These are phyloP conservation scores for Chaetomium fimeti DNA, from an alignment of 495 filamentous ascomycete species.

Conservation along the genomic window DNA sequence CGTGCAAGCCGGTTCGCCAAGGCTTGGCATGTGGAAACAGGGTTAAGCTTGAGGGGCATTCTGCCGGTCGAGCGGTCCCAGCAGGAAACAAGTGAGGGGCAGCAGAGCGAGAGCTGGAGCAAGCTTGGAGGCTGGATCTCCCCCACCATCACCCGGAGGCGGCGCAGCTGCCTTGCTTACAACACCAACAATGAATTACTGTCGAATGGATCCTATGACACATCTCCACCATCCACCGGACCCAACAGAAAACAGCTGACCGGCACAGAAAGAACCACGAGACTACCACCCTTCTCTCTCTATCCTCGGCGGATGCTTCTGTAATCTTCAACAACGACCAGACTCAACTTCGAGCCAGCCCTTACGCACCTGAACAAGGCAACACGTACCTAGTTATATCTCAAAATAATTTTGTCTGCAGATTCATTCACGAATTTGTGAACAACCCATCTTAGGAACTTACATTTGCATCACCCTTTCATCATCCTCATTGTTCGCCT, in stretches of 20 bases:
- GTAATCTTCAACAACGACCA: neutral
- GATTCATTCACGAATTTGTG: neutral
- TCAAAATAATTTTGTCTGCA: neutral
- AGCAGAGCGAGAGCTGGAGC: neutral
- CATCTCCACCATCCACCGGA: slow-evolving; percentile 12
- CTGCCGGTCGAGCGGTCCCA: neutral
- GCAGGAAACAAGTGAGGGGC: slow-evolving; percentile 22
- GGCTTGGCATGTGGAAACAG: neutral
- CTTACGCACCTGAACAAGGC: slow-evolving; percentile 5
- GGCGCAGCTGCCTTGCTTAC: slow-evolving; percentile 18
- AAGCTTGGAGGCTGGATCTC: slow-evolving; percentile 14
- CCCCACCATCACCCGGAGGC: slow-evolving; percentile 10
- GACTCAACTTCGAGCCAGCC: neutral
- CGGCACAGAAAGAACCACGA: neutral
- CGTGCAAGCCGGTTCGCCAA: slow-evolving; percentile 2
- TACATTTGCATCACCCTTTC: neutral
- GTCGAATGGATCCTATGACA: slow-evolving; percentile 7
- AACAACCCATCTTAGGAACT: neutral
- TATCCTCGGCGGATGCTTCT: neutral
- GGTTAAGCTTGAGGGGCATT: slow-evolving; percentile 29
- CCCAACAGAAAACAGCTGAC: slow-evolving; percentile 18
- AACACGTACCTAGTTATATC: neutral
- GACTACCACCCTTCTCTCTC: neutral
- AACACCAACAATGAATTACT: slow-evolving; percentile 1
- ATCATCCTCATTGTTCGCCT: neutral